phyloP scores from a whole-genome alignment of 768 basidiomycete genomes.

The Sporobolomyces roseus region DNA sequence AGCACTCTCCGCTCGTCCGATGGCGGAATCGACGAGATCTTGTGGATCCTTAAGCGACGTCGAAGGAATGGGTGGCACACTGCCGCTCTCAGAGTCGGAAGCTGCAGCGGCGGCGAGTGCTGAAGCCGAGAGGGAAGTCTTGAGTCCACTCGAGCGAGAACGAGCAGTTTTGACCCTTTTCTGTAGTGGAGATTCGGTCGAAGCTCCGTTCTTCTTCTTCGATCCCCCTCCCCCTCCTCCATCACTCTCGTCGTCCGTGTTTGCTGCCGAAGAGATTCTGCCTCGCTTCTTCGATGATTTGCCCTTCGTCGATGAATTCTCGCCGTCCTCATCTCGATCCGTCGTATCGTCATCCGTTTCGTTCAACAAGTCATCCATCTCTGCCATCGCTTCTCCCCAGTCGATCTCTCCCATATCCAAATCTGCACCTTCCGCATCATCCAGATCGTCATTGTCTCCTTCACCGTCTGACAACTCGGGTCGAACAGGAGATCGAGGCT shows the following conservation, averaged over 20 bases:
- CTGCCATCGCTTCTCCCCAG: constrained; percentile 79
- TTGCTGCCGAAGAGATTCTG: neutral
- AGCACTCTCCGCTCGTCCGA: neutral
- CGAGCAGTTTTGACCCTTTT: constrained; percentile 38
- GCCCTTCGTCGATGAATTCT: neutral
- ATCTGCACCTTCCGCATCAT: constrained; percentile 54
- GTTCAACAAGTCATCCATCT: constrained; percentile 75
- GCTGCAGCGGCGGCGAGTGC: constrained; percentile 10
- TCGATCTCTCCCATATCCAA: constrained; percentile 59
- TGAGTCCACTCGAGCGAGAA: constrained; percentile 19
- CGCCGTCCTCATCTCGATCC: neutral
- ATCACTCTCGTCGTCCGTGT: constrained; percentile 30
- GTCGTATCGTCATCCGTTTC: constrained; percentile 43
- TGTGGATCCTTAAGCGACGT: too few relatives aligned
- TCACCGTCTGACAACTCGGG: constrained; percentile 34
- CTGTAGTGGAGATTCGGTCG: constrained; percentile 31
- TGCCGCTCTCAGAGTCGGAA: too few relatives aligned
- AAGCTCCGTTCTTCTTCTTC: neutral
- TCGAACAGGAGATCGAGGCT: constrained; percentile 1
- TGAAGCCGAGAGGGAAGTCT: constrained; percentile 26
- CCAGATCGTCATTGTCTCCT: constrained; percentile 33
- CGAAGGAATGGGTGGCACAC: neutral
- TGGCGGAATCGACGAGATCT: neutral
- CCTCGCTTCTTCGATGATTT: constrained; percentile 9
- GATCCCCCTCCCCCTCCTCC: neutral